A percentile compares a stretch with the other conserved stretches of the same genome.
Conservation (phyloP, 2,329 filamentous ascomycete species). For the Aspergillus spinulosporus region DNA sequence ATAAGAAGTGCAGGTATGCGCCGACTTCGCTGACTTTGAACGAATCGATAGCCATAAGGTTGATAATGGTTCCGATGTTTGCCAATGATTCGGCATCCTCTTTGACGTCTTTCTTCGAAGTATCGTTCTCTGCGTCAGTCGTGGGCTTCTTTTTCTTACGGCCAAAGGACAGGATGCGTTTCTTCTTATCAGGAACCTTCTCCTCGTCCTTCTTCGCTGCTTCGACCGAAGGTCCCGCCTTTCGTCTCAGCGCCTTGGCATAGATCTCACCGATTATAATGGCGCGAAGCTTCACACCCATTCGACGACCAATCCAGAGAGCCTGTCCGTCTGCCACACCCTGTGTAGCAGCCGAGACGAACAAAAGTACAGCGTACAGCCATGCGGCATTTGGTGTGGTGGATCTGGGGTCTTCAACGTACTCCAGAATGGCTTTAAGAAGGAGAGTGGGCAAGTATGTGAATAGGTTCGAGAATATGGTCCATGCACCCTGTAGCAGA, state of each 20-base stretch:
- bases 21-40: slow-evolving; percentile 97
- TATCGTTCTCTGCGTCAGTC: slow-evolving; percentile 24
- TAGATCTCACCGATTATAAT: slow-evolving; percentile 98
- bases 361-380: slow-evolving; percentile 91
- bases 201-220: slow-evolving; percentile 64
- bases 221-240: slow-evolving; percentile 77
- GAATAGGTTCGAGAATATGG: slow-evolving; percentile 74
- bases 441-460: slow-evolving; percentile 90
- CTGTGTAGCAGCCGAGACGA: slow-evolving; percentile 76
- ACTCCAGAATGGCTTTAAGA: slow-evolving; percentile 86
- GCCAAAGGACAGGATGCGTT: slow-evolving; percentile 56
- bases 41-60: slow-evolving; percentile 98
- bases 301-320: slow-evolving; percentile 89
- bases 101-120: slow-evolving; percentile 27
- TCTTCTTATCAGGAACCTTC: slow-evolving; percentile 43
- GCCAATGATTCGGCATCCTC: slow-evolving; percentile 68
- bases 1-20: slow-evolving; percentile 93
- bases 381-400: slow-evolving; percentile 86
- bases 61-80: slow-evolving; percentile 97
- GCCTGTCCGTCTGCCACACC: slow-evolving; percentile 83
- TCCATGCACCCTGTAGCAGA: slow-evolving; percentile 76
- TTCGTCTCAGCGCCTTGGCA: slow-evolving; percentile 87
- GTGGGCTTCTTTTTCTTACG: slow-evolving; percentile 53
- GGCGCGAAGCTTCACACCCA: slow-evolving; percentile 88
- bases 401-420: slow-evolving; percentile 77